Evolutionary conservation across 805 yeast genomes (phyloP).

Genomic region (Wickerhamiella spandovensis): DNA sequence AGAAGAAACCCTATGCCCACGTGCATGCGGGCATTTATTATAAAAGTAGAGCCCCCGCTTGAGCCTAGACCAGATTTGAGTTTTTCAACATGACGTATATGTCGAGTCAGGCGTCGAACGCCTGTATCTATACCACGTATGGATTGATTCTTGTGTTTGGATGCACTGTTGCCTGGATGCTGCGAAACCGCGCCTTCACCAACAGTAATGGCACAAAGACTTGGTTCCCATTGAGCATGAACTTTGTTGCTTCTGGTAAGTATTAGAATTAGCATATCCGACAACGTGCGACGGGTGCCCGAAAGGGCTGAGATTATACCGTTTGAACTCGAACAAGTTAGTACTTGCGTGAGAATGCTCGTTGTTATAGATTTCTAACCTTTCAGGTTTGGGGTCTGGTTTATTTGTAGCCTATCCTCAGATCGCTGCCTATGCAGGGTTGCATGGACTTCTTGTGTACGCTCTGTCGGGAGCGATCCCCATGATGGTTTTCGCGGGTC

Average conservation of each 20-base stretch:
- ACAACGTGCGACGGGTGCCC: conserved; percentile 19
- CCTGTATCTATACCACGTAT: conserved; percentile 49
- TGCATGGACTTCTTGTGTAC: conserved; percentile 78
- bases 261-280: not conserved
- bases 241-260: conserved; percentile 76
- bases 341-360: conserved; percentile 66
- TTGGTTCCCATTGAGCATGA: conserved; percentile 73
- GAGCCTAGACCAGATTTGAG: too few species aligned
- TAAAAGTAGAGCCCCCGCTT: too few species aligned
- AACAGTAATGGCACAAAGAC: conserved; percentile 65
- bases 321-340: conserved; percentile 70
- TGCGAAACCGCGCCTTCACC: conserved; percentile 31
- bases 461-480: conserved; percentile 76
- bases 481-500: conserved; percentile 62
- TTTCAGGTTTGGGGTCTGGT: conserved; percentile 74
- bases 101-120: conserved; percentile 45
- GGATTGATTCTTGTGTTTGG: conserved; percentile 43
- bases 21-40: not conserved
- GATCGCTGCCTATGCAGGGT: conserved; percentile 73
- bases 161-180: conserved; percentile 46
- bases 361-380: conserved; percentile 12
- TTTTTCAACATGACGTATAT: conserved; percentile 15
- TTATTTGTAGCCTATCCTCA: conserved; percentile 73
- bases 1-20: not conserved
- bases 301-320: conserved; percentile 56